Base-by-base conservation (phyloP, 129 eudicot species). In the Flaveria ramosissima region DNA sequence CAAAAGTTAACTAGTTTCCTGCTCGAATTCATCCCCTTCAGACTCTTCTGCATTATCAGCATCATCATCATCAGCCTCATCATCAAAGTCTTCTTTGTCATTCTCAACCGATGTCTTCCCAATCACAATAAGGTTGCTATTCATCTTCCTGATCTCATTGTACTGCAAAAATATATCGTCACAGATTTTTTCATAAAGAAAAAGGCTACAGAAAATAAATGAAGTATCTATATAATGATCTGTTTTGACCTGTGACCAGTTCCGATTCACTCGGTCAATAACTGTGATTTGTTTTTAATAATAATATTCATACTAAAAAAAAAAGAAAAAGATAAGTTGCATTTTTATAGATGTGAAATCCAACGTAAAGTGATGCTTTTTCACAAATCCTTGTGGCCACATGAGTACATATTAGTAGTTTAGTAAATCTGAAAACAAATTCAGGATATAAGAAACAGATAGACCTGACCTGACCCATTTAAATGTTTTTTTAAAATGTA, bases 11-110 rank as follows among this genome's bases (percentile, higher is more conserved):
- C 89, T 86, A 51, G 99, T 87, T 82, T 95, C 94, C 84, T 95
- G 96, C 79, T 95, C 97, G 72, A 95, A 95, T 52, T 95, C 97
- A 78, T 92, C 97, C 17, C 94, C 99, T 16, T 91, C 99, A 48
- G 97, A 91, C 86, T 95, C 99, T 66, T 95, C 99, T 21, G 88
- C 97, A 71, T 95, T 86, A 65, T 88, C 92, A 43, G 73, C 88
- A 69, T 81, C 88, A 60, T 84, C 88, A 27, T 85, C 88, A 24
- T 85, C 85, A 16, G 77, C 89, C 41, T 88, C 89, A 23, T 88
- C 86, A 80, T 88, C 92, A 69, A 83, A 80, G 36, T 91, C 97
- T 81, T 88, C 97, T 87, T 89, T 90, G 80, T 93, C 98, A 56
- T 88, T 85, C 69, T 90, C 97, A 59, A 77, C 85, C 2, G 82